A percentile compares a stretch with the other conserved stretches of the same genome.
Conservation (phyloP, 805 yeast genomes). For the Starmerella stigmatis region DNA sequence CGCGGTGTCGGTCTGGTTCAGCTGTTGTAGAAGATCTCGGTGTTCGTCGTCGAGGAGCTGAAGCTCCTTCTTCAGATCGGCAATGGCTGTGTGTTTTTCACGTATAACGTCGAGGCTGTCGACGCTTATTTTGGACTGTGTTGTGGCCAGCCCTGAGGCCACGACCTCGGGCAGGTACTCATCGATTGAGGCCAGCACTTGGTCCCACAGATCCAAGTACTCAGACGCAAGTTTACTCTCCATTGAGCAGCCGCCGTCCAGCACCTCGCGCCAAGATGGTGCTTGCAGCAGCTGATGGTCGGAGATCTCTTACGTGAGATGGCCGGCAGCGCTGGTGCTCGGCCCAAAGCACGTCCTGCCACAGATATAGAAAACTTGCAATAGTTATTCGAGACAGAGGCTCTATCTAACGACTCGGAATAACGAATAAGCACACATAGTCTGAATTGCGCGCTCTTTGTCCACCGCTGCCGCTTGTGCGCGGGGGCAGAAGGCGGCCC, state of each 20-base stretch:
- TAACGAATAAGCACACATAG: no score
- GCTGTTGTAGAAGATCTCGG: not conserved
- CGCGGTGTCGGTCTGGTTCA: not conserved
- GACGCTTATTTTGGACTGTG: slow-evolving; percentile 10
- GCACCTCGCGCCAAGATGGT: no score
- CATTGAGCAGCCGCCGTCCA: not conserved
- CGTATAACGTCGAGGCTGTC: slow-evolving; percentile 14
- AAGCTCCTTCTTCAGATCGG: not conserved
- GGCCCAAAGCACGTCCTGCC: no score
- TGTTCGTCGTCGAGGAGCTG: slow-evolving; percentile 12
- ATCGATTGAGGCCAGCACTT: slow-evolving; percentile 5
- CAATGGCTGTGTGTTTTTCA: slow-evolving; percentile 6
- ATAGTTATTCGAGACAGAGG: no score
- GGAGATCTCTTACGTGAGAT: slow-evolving; percentile 4
- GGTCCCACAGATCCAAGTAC: slow-evolving; percentile 17
- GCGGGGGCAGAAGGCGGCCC: no score
- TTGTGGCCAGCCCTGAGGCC: slow-evolving; percentile 10
- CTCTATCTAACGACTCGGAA: no score
- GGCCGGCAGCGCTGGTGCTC: no score
- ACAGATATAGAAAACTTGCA: no score
- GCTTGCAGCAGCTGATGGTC: no score
- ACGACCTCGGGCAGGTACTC: slow-evolving; percentile 11
- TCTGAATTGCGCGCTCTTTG: no score
- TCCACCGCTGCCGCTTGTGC: no score
- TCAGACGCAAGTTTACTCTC: slow-evolving; percentile 6